A percentile compares a stretch with the other conserved stretches of the same genome.
Conservation (phyloP, 768 basidiomycete genomes). For the Amyloporia xantha region DNA sequence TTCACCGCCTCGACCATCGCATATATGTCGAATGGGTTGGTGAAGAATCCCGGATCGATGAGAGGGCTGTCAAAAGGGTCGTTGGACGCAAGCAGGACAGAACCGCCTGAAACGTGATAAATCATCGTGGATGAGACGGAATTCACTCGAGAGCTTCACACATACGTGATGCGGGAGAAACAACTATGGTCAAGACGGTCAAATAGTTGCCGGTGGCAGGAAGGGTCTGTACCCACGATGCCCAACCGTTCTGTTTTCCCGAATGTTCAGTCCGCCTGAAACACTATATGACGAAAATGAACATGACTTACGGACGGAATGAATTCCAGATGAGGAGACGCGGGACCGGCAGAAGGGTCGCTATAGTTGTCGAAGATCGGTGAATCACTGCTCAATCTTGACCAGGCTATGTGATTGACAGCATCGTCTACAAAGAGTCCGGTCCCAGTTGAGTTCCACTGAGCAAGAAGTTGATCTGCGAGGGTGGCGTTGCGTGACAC, state of each 20-base stretch:
- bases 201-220: slow-evolving; percentile 18
- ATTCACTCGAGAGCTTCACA: no score
- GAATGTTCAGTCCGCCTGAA: not conserved
- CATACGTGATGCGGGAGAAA: slow-evolving; percentile 20
- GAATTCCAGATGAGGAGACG: slow-evolving; percentile 12
- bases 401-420: slow-evolving; percentile 7
- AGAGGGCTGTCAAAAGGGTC: slow-evolving; percentile 20
- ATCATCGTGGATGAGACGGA: not conserved
- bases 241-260: slow-evolving; percentile 7
- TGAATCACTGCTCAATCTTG: slow-evolving; percentile 4
- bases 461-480: not conserved
- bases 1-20: slow-evolving; percentile 19
- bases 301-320: slow-evolving; percentile 4
- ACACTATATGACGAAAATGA: not conserved
- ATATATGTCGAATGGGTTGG: slow-evolving; percentile 20
- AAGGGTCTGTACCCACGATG: slow-evolving; percentile 1
- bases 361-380: slow-evolving; percentile 1
- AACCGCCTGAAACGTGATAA: slow-evolving; percentile 15
- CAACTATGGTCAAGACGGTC: slow-evolving; percentile 8
- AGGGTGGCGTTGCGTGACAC: slow-evolving; percentile 10
- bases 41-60: slow-evolving; percentile 23
- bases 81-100: slow-evolving; percentile 18
- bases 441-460: slow-evolving; percentile 10
- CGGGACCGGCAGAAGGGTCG: slow-evolving; percentile 12
- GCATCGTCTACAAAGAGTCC: slow-evolving; percentile 9